phyloP scores from a whole-genome alignment of 768 basidiomycete species.

The Auricularia sp. region DNA sequence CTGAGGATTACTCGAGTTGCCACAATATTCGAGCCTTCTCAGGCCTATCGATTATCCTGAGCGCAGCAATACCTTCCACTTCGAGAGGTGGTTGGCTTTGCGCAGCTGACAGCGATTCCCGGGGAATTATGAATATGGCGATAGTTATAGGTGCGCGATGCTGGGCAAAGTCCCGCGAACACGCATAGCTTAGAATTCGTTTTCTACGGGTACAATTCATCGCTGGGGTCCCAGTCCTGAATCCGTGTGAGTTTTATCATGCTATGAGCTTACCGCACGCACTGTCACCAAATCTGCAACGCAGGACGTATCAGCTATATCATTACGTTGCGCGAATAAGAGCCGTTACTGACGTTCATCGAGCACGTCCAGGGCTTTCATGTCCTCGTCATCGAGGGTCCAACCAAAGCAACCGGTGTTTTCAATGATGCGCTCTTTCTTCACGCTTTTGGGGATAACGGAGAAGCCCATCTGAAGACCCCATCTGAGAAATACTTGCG shows the following conservation, averaged over 20 bases:
- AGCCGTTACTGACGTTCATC: slow-evolving; percentile 13
- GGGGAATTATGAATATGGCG: no score
- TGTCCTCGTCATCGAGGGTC: slow-evolving; percentile 28
- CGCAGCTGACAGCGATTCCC: no score
- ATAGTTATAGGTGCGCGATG: no score
- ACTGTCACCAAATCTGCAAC: neutral
- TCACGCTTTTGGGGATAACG: slow-evolving; percentile 36
- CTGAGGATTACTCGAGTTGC: no score
- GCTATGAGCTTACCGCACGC: neutral
- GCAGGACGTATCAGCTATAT: no score
- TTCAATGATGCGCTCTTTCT: slow-evolving; percentile 26
- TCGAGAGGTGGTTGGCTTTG: no score
- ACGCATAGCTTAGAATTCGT: no score
- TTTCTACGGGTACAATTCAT: neutral
- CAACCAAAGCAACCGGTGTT: slow-evolving; percentile 37
- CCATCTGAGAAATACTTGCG: slow-evolving; percentile 59
- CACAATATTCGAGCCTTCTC: no score
- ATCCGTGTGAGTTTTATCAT: neutral
- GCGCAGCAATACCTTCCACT: no score
- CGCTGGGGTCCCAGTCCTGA: neutral
- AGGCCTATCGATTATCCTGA: no score
- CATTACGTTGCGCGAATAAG: neutral
- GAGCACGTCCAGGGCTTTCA: slow-evolving; percentile 23
- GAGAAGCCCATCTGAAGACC: slow-evolving; percentile 54
- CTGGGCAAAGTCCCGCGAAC: no score